Evolutionary conservation across 2,329 filamentous ascomycete species (phyloP).

Genomic region (Fusarium sterilihyphosum): DNA sequence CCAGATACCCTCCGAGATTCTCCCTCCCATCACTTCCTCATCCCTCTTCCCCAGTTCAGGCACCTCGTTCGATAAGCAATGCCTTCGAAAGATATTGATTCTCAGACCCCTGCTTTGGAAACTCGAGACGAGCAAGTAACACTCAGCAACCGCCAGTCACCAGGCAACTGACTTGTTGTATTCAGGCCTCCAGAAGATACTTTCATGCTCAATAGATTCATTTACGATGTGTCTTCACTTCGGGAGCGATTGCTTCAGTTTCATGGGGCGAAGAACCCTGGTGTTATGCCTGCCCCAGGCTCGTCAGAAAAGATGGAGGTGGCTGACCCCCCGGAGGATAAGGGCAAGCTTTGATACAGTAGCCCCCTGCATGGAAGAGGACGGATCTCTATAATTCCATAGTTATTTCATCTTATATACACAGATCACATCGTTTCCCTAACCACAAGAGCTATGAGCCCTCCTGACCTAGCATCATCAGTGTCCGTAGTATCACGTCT

Average conservation of each 20-base stretch:
- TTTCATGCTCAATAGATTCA: conserved; percentile 8
- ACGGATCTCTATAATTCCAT: neutral
- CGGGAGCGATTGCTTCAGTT: conserved; percentile 16
- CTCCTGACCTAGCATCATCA: neutral
- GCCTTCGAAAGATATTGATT: neutral
- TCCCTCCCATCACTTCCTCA: neutral
- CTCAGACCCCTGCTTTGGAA: rapidly evolving
- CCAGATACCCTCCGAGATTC: neutral
- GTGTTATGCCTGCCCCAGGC: too few relatives aligned
- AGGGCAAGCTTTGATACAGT: neutral
- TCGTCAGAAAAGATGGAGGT: neutral
- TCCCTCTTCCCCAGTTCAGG: rapidly evolving
- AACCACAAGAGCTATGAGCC: too few relatives aligned
- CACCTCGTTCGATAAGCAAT: neutral
- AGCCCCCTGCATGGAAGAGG: neutral
- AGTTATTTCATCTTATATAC: neutral
- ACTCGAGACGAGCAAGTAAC: neutral
- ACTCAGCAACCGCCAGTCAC: neutral
- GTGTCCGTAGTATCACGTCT: neutral
- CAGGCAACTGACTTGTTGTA: neutral
- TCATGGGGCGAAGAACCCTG: rapidly evolving
- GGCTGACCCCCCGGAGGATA: too few relatives aligned
- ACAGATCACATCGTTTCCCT: neutral
- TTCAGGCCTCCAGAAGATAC: neutral
- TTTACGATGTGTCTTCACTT: conserved; percentile 15